Percentiles rank a stretch among this genome's conserved stretches.
These are phyloP conservation scores for Chlorella variabilis DNA, from an alignment of 163 green algal species.

Conservation along the genomic window DNA sequence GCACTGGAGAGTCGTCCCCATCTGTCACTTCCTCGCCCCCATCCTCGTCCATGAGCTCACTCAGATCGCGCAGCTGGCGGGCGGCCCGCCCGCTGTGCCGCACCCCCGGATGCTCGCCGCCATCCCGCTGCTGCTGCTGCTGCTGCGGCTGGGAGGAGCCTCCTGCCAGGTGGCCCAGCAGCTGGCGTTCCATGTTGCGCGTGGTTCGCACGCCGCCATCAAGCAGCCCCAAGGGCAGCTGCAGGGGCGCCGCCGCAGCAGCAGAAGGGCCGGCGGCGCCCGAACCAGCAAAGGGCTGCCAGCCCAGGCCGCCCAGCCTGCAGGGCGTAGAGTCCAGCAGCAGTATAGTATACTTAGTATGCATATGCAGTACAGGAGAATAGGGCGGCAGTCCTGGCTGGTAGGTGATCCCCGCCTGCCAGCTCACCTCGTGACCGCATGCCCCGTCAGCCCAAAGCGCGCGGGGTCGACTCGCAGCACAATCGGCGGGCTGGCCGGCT, in stretches of 20 bases:
- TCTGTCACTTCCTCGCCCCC: neutral
- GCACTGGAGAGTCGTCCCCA: neutral
- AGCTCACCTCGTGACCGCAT: neutral
- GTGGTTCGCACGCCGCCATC: slow-evolving; percentile 11
- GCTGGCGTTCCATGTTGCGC: slow-evolving; percentile 30
- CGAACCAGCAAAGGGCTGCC: neutral
- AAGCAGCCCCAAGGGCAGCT: neutral
- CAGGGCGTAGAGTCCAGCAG: no score
- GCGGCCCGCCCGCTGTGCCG: slow-evolving; percentile 16
- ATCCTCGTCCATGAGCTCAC: slow-evolving; percentile 17
- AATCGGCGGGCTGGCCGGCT: slow-evolving; percentile 21
- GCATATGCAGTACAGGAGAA: no score
- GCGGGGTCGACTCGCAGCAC: slow-evolving; percentile 46
- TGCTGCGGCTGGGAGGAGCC: neutral
- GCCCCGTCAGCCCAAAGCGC: slow-evolving; percentile 25
- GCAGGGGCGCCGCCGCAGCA: neutral
- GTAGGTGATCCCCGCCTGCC: neutral
- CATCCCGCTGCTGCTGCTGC: neutral
- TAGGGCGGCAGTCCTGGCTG: no score
- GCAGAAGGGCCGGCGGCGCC: neutral
- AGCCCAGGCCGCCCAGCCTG: slow-evolving; percentile 26
- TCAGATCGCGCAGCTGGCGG: neutral
- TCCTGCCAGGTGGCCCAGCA: neutral
- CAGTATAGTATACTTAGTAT: no score
- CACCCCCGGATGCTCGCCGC: neutral